phyloP scores from a whole-genome alignment of 345 rosid genomes.

The Eutrema heterophyllum region DNA sequence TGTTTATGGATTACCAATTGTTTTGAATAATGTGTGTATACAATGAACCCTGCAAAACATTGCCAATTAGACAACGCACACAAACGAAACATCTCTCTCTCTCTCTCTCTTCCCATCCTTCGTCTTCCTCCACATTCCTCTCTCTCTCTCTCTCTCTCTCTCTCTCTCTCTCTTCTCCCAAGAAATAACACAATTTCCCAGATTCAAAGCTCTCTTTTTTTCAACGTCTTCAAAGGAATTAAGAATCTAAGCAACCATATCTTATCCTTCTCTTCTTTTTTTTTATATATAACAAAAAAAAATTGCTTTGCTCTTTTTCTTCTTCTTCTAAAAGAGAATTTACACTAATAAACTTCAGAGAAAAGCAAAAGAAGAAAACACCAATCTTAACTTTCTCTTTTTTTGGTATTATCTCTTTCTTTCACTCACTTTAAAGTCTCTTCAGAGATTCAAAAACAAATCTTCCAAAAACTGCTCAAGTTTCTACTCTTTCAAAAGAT shows the following conservation, averaged over 20 bases:
- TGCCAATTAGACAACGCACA: constrained; percentile 13
- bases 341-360: not conserved
- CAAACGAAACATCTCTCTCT: constrained; percentile 18
- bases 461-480: constrained; percentile 23
- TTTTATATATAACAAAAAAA: not conserved
- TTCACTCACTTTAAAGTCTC: constrained; percentile 27
- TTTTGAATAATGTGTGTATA: not conserved
- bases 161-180: constrained; percentile 15
- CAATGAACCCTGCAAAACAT: constrained; percentile 8
- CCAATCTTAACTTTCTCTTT: constrained; percentile 22
- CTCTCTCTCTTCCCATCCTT: constrained; percentile 2
- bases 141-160: constrained; percentile 16
- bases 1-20: too few relatives aligned
- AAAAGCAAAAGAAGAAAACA: constrained; percentile 19
- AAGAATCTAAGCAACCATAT: constrained; percentile 15
- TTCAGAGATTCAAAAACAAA: constrained; percentile 8
- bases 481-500: not conserved
- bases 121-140: constrained; percentile 6
- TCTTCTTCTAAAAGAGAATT: not conserved
- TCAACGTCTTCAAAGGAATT: constrained; percentile 14
- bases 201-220: constrained; percentile 22
- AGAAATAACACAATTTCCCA: constrained; percentile 30
- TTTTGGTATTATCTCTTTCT: constrained; percentile 15
- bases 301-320: not conserved
- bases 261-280: not conserved